These are phyloP conservation scores for Talaromyces sp. DNA, from an alignment of 2,329 filamentous ascomycete genomes.

Conservation along the genomic window DNA sequence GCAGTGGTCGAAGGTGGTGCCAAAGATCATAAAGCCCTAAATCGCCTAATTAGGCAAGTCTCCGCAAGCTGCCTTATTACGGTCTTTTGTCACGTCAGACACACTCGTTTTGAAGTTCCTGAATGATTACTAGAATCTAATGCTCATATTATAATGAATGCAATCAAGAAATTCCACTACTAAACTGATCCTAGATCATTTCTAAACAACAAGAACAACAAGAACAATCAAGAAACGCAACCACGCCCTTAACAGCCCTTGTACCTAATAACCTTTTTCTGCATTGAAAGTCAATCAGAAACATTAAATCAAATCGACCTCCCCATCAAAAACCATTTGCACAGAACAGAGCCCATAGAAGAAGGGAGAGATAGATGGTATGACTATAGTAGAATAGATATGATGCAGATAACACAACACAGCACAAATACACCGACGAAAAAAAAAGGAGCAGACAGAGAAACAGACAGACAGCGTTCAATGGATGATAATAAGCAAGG, in stretches of 20 bases:
- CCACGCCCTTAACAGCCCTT: not conserved
- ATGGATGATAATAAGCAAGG: not conserved
- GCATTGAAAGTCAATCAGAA: not conserved
- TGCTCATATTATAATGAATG: not conserved
- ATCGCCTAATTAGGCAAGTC: not conserved
- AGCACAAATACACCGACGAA: not conserved
- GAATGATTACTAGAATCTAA: no score
- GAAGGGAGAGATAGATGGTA: not conserved
- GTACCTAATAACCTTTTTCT: no score
- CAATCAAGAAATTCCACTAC: not conserved
- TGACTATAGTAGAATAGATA: not conserved
- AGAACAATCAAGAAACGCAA: not conserved
- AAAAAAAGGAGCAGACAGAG: not conserved
- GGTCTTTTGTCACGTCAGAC: no score
- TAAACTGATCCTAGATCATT: not conserved
- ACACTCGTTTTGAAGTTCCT: no score
- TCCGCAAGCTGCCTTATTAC: not conserved
- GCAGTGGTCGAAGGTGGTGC: no score
- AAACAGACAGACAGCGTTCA: not conserved
- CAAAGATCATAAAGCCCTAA: not conserved
- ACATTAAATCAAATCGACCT: not conserved
- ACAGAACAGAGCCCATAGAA: not conserved
- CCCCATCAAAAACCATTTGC: not conserved
- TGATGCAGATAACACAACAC: not conserved
- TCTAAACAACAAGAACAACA: not conserved